Conservation (phyloP, 805 yeast genomes). For the Ascoidea asiatica region DNA sequence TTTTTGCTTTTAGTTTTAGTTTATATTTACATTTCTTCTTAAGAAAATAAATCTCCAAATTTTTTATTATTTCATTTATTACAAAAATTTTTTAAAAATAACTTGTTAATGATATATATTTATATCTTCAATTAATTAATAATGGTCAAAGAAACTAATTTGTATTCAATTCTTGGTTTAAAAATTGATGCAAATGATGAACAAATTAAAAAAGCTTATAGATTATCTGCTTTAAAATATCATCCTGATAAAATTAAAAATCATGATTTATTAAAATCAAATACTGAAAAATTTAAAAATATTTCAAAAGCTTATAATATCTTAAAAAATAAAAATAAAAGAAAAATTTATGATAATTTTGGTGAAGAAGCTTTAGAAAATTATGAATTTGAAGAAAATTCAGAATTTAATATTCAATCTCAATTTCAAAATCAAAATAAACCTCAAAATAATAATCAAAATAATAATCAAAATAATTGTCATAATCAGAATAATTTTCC, state of each 20-base stretch:
- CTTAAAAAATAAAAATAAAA: conserved; percentile 39
- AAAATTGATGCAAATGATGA: conserved; percentile 28
- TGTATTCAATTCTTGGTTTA: conserved; percentile 50
- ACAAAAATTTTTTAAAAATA: too few relatives aligned
- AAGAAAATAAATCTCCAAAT: too few relatives aligned
- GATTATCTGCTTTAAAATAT: conserved; percentile 39
- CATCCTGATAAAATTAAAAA: conserved; percentile 91
- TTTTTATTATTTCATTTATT: too few relatives aligned
- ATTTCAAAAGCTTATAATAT: conserved; percentile 87
- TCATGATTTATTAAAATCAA: conserved; percentile 70
- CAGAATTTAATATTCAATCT: not conserved
- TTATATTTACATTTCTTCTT: too few relatives aligned
- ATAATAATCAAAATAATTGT: not conserved
- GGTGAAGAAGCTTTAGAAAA: not conserved
- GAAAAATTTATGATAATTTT: conserved; percentile 2
- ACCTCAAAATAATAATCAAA: conserved; percentile 2
- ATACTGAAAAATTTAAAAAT: conserved; percentile 64
- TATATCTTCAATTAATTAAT: not conserved
- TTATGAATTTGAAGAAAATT: not conserved
- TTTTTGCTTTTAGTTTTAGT: too few relatives aligned
- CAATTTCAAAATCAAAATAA: not conserved
- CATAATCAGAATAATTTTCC: not conserved
- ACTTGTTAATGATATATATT: too few relatives aligned
- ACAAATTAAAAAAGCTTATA: conserved; percentile 43
- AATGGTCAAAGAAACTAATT: conserved; percentile 60